A percentile compares a stretch with the other conserved stretches of the same genome.
phyloP scores from a whole-genome alignment of 805 yeast genomes.

The Kuraishia piskuri region DNA sequence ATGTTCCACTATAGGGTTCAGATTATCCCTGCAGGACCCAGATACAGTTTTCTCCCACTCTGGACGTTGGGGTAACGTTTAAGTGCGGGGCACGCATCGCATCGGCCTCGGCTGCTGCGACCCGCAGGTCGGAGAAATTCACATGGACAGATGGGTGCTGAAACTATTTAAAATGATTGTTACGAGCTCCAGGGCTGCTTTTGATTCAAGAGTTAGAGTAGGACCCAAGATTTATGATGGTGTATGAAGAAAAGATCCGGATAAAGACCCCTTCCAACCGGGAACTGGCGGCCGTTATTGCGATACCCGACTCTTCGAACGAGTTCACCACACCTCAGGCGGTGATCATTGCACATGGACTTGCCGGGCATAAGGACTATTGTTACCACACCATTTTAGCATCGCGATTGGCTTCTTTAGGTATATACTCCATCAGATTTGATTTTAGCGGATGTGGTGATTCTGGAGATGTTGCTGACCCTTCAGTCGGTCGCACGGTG shows the following conservation, averaged over 20 bases:
- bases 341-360: slow-evolving; percentile 73
- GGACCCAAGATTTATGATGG: slow-evolving; percentile 3
- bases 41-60: too few species aligned
- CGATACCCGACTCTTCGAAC: neutral
- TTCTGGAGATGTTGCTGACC: slow-evolving; percentile 42
- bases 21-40: too few species aligned
- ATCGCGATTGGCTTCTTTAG: slow-evolving; percentile 46
- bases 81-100: too few species aligned
- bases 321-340: slow-evolving; percentile 35
- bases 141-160: too few species aligned
- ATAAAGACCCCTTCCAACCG: neutral
- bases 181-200: too few species aligned
- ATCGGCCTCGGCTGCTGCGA: too few species aligned
- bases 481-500: slow-evolving; percentile 43
- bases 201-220: too few species aligned
- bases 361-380: slow-evolving; percentile 76
- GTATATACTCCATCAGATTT: slow-evolving; percentile 61
- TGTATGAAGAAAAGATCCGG: neutral
- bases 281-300: neutral
- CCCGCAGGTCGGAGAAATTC: too few species aligned
- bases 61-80: too few species aligned
- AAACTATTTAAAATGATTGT: too few species aligned
- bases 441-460: slow-evolving; percentile 86
- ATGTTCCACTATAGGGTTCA: slow-evolving; percentile 2
- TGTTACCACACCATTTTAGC: slow-evolving; percentile 65